phyloP scores from a whole-genome alignment of 495 filamentous ascomycete species.

The Aspergillus ostianus region DNA sequence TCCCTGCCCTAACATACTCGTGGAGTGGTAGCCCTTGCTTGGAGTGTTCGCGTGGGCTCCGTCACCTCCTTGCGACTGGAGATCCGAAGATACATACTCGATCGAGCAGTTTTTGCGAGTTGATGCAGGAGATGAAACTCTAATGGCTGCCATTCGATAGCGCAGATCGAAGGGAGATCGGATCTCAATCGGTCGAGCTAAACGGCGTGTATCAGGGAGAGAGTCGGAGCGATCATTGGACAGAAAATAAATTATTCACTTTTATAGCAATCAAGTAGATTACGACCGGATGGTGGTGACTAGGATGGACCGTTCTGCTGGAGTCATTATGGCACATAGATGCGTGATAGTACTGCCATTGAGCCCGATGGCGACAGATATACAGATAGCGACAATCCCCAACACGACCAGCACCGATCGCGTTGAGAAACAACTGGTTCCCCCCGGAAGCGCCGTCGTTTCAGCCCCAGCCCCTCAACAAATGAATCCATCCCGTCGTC shows the following conservation, averaged over 20 bases:
- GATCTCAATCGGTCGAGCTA: no score
- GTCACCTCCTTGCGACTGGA: background rate
- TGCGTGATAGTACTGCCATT: no score
- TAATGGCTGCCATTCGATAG: background rate
- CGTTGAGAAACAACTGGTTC: background rate
- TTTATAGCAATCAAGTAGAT: background rate
- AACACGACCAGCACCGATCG: background rate
- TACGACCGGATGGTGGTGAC: no score
- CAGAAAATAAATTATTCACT: background rate
- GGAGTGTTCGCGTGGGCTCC: background rate
- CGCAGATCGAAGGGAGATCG: no score
- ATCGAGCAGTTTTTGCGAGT: background rate
- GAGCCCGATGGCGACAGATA: no score
- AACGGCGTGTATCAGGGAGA: background rate
- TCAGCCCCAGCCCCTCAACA: background rate
- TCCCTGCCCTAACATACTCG: background rate
- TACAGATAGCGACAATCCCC: no score
- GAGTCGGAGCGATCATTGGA: background rate
- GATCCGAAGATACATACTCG: background rate
- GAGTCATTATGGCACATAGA: no score
- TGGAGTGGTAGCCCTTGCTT: background rate
- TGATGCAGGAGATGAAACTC: background rate
- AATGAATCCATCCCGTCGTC: no score
- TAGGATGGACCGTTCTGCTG: no score
- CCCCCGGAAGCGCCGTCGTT: background rate